A percentile compares a stretch with the other conserved stretches of the same genome.
These are phyloP conservation scores for Saccharomycodes ludwigii DNA, from an alignment of 805 yeast species.

Conservation along the genomic window DNA sequence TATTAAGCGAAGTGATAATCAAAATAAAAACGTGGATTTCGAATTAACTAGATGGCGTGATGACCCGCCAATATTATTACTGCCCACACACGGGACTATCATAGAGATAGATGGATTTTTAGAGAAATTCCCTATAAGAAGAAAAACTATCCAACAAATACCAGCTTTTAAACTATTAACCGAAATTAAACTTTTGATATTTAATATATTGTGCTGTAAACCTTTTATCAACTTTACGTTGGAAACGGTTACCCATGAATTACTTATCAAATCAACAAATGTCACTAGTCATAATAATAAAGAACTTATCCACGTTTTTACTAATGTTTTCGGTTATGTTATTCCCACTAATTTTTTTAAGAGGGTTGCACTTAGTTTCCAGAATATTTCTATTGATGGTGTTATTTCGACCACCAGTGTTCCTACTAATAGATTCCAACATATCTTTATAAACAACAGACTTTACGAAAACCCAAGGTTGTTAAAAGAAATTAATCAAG, in stretches of 20 bases:
- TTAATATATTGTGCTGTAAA: constrained; percentile 10
- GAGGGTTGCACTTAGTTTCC: constrained; percentile 11
- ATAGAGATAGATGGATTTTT: constrained; percentile 13
- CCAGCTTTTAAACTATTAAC: constrained; percentile 7
- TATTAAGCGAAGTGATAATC: constrained; percentile 3
- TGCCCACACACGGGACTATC: constrained; percentile 12
- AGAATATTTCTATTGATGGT: constrained; percentile 23
- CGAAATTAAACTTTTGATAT: no score
- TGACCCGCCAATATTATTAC: constrained; percentile 1
- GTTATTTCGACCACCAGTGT: constrained; percentile 27
- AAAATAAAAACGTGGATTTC: constrained; percentile 9
- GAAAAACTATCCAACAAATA: constrained; percentile 7
- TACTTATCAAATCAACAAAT: constrained; percentile 6
- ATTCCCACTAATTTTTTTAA: constrained; percentile 12
- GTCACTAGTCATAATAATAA: constrained; percentile 1
- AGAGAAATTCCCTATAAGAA: constrained; percentile 19
- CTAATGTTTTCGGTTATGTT: constrained; percentile 11
- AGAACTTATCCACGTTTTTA: constrained; percentile 1
- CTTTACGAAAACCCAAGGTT: constrained; percentile 8
- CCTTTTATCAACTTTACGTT: constrained; percentile 11
- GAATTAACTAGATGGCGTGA: constrained; percentile 5
- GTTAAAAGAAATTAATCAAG: constrained; percentile 13
- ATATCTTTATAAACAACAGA: constrained; percentile 33
- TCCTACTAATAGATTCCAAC: constrained; percentile 30
- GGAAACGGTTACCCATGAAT: neutral